phyloP scores from a whole-genome alignment of 1,284 basidiomycete genomes.

The Stereum hirsutum region DNA sequence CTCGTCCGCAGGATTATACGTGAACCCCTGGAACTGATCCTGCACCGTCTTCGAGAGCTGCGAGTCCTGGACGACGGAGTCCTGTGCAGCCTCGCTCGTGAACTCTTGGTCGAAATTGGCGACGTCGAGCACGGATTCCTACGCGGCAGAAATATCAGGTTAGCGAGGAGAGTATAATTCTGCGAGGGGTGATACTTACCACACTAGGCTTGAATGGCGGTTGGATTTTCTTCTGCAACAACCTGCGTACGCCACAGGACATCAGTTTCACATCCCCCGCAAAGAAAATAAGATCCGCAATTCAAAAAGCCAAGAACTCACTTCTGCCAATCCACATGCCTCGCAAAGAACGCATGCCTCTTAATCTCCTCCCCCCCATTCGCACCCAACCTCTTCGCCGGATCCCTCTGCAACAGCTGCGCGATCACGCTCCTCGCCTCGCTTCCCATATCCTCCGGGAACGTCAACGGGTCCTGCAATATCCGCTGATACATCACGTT shows the following conservation, averaged over 20 bases:
- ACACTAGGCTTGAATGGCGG: conserved; percentile 98
- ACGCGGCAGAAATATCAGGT: neutral
- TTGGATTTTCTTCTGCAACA: conserved; percentile 93
- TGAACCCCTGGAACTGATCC: conserved; percentile 87
- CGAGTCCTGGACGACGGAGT: conserved; percentile 90
- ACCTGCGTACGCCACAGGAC: conserved; percentile 25
- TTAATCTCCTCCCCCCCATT: conserved; percentile 97
- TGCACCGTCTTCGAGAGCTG: conserved; percentile 91
- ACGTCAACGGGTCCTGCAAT: conserved; percentile 87
- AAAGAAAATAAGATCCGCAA: neutral
- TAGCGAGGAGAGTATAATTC: neutral
- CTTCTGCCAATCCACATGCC: conserved; percentile 88
- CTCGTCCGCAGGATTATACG: conserved; percentile 75
- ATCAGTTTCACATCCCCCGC: neutral
- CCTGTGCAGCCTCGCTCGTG: conserved; percentile 86
- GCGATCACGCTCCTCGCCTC: conserved; percentile 90
- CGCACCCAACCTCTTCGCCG: conserved; percentile 75
- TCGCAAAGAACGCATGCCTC: conserved; percentile 91
- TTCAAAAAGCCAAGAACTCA: conserved; percentile 19
- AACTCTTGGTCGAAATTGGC: conserved; percentile 95
- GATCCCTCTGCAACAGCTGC: conserved; percentile 85
- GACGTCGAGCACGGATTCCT: conserved; percentile 71
- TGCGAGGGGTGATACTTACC: neutral
- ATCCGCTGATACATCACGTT: conserved; percentile 99
- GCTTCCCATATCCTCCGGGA: conserved; percentile 83